Evolutionary conservation across 768 basidiomycete species (phyloP).

Genomic region (Suillus weaverae): DNA sequence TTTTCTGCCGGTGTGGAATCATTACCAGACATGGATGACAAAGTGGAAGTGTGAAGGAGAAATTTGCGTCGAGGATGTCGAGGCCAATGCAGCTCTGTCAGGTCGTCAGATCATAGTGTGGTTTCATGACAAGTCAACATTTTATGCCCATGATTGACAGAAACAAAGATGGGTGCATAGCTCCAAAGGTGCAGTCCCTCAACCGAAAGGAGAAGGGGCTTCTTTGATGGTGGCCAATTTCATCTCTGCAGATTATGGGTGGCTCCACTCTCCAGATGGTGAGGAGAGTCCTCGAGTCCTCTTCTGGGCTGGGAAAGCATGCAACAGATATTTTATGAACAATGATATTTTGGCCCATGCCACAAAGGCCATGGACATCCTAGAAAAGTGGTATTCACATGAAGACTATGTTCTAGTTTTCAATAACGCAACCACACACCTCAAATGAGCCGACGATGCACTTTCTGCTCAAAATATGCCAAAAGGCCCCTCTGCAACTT

Average conservation of each 20-base stretch:
- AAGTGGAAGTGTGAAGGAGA: no score
- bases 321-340: conserved; percentile 31
- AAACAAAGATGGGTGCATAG: not conserved
- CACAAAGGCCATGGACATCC: conserved; percentile 16
- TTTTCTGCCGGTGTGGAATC: conserved; percentile 21
- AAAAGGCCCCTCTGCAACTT: conserved; percentile 12
- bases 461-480: conserved; percentile 20
- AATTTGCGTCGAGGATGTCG: no score
- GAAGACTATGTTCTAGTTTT: conserved; percentile 28
- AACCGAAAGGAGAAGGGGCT: conserved; percentile 34
- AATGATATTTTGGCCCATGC: conserved; percentile 30
- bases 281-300: conserved; percentile 19
- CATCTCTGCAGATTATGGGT: conserved; percentile 33
- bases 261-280: not conserved
- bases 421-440: conserved; percentile 27
- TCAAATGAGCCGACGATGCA: conserved; percentile 21
- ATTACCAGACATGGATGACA: no score
- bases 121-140: no score
- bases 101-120: no score
- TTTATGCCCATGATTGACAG: no score
- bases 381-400: conserved; percentile 27
- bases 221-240: conserved; percentile 39
- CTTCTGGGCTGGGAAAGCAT: conserved; percentile 26
- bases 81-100: no score
- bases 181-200: conserved; percentile 14